These are phyloP conservation scores for Ochetophila trinervis DNA, from an alignment of 306 rosid genomes.

Conservation along the genomic window DNA sequence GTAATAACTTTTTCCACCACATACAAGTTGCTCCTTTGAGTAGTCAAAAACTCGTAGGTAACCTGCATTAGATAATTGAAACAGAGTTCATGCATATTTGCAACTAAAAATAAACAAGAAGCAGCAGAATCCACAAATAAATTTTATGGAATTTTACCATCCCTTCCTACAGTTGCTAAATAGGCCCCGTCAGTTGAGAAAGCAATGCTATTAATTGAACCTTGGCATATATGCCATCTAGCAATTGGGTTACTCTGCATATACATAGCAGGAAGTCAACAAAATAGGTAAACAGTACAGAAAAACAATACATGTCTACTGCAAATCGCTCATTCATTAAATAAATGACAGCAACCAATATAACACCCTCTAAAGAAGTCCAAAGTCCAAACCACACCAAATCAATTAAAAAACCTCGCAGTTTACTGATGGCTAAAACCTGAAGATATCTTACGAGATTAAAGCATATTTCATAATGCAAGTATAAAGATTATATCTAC, in stretches of 20 bases:
- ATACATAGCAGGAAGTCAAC: constrained; percentile 12
- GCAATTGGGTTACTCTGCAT: constrained; percentile 90
- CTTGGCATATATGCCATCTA: constrained; percentile 98
- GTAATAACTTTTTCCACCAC: constrained; percentile 97
- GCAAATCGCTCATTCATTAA: background rate
- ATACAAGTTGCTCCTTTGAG: constrained; percentile 76
- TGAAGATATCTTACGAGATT: background rate
- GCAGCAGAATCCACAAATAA: background rate
- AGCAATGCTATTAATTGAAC: constrained; percentile 75
- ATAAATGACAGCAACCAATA: background rate
- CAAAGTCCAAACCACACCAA: background rate
- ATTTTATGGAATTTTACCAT: constrained; percentile 50
- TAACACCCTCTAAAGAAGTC: background rate
- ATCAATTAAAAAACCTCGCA: background rate
- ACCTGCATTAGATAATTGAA: constrained; percentile 47
- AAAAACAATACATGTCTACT: background rate
- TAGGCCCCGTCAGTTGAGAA: constrained; percentile 78
- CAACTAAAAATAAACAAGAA: background rate
- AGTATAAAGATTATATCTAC: no score
- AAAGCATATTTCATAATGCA: background rate
- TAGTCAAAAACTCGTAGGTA: constrained; percentile 92
- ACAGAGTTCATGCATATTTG: constrained; percentile 18
- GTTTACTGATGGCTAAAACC: background rate
- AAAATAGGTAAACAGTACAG: background rate
- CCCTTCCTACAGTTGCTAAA: constrained; percentile 92